Evolutionary conservation across 441 rosid species (phyloP), one percentile per base, ranked within the genome.

Genomic region (Gossypium schwendimanii): DNA sequence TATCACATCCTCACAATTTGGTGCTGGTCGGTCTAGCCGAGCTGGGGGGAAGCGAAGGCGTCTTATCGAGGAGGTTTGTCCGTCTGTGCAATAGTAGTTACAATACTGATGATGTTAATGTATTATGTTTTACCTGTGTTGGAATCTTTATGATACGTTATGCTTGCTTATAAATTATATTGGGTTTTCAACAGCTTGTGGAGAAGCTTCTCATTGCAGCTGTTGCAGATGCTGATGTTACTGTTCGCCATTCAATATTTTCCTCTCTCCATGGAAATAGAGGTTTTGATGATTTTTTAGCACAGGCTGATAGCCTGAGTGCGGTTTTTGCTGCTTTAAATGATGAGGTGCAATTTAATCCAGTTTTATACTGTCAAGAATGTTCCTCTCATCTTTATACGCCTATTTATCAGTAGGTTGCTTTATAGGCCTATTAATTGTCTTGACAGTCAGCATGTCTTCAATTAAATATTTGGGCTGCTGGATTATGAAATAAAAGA

Each of bases 131-230:
- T 36, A 12, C n/a, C 72, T 6, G 28, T 55, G 15, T 67, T 24
- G 10, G 49, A 59, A 59, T 47, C 12, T 50, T 26, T 54, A 57
- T 69, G 50, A 12, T 70, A 76, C 55, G 18, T 75, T 76, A 66
- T 78, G 63, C 80, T 74, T 78, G 44, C 74, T 77, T 80, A 54
- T 75, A 63, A 82, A 73, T 65, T 81, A 77, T 73, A 31, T 69
- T 57, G 73, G 76, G 62, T 39, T 73, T 79, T 77, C 72, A 83
- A 84, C 97, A 94, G 99, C 93, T 96, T 66, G 96, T 94, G 84
- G 98, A 94, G 79, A 96, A 94, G 89, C 98, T 96, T 85, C 98
- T 96, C 70, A 89, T 91, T 72, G 89, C 93, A 39, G 98, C 98
- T 53, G 93, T 96, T 75, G 98, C 96, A 11, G 99, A 96, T 84